A percentile compares a stretch with the other conserved stretches of the same genome.
Evolutionary conservation across 805 yeast genomes (phyloP).

Genomic region (Candida ulmi): DNA sequence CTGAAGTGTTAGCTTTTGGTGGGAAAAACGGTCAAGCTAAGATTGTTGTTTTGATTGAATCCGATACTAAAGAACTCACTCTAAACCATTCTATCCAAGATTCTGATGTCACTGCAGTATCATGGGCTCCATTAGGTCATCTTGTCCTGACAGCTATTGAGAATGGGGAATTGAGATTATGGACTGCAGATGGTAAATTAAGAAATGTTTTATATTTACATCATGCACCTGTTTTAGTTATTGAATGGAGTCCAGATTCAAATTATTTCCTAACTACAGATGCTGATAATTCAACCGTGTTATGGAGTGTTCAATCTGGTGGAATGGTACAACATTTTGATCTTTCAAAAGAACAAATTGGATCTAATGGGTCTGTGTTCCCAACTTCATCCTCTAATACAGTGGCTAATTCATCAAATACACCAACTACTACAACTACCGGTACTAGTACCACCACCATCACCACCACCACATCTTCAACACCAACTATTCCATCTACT

Average conservation of each 20-base stretch:
- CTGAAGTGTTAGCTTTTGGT: conserved; percentile 49
- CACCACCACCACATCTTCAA: conserved; percentile 23
- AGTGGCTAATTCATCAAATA: conserved; percentile 10
- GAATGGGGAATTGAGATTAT: conserved; percentile 72
- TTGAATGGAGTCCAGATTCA: conserved; percentile 59
- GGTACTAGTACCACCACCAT: conserved; percentile 1
- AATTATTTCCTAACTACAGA: conserved; percentile 56
- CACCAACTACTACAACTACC: conserved; percentile 3
- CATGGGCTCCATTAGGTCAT: conserved; percentile 69
- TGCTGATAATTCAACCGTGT: conserved; percentile 40
- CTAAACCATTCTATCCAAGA: conserved; percentile 26
- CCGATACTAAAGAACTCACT: conserved; percentile 11
- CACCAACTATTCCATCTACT: conserved; percentile 2
- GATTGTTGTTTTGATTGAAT: conserved; percentile 31
- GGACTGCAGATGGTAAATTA: conserved; percentile 68
- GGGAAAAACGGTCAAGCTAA: conserved; percentile 41
- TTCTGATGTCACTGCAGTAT: conserved; percentile 27
- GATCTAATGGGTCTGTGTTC: conserved; percentile 1
- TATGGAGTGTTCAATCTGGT: conserved; percentile 66
- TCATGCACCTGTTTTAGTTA: conserved; percentile 45
- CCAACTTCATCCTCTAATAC: conserved; percentile 19
- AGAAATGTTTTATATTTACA: conserved; percentile 50
- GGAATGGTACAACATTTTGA: conserved; percentile 43
- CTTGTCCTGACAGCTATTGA: conserved; percentile 57
- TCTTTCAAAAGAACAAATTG: conserved; percentile 11